A percentile compares a stretch with the other conserved stretches of the same genome.
phyloP scores from a whole-genome alignment of 345 rosid genomes.

The Eucalyptus marginata region DNA sequence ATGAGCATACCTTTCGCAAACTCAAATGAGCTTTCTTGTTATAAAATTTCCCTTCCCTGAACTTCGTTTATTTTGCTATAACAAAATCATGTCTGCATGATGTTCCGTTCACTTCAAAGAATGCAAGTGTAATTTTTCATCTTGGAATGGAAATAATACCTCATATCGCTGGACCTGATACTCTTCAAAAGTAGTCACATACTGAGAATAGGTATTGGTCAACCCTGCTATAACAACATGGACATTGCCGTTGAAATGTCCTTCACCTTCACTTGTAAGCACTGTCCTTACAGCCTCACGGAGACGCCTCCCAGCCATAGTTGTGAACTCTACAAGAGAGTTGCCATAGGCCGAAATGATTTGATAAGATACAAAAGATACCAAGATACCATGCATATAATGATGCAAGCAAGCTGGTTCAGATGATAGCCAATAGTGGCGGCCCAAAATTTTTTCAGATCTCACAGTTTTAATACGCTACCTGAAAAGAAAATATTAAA shows the following conservation, averaged over 20 bases:
- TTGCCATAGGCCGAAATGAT: neutral
- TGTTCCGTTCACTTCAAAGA: neutral
- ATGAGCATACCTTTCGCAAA: neutral
- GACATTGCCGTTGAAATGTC: constrained; percentile 27
- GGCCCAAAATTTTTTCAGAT: neutral
- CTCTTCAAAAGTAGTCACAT: constrained; percentile 91
- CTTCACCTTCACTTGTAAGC: constrained; percentile 35
- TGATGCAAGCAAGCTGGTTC: neutral
- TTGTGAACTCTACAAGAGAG: constrained; percentile 64
- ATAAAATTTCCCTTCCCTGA: neutral
- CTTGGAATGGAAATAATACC: constrained; percentile 19
- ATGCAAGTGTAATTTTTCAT: neutral
- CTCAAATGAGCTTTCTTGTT: neutral
- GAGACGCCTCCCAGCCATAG: constrained; percentile 99
- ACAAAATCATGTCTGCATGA: neutral
- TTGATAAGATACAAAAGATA: neutral
- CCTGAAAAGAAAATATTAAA: neutral
- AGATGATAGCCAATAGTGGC: neutral
- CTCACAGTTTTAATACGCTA: neutral
- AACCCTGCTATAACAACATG: constrained; percentile 91
- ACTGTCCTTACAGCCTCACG: constrained; percentile 81
- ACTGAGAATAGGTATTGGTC: constrained; percentile 90
- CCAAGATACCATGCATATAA: neutral
- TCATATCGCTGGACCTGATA: constrained; percentile 92
- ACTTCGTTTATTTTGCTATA: neutral